Evolutionary conservation across 164 flowering plant genomes (phyloP).

Genomic region (Chimonanthus praecox): DNA sequence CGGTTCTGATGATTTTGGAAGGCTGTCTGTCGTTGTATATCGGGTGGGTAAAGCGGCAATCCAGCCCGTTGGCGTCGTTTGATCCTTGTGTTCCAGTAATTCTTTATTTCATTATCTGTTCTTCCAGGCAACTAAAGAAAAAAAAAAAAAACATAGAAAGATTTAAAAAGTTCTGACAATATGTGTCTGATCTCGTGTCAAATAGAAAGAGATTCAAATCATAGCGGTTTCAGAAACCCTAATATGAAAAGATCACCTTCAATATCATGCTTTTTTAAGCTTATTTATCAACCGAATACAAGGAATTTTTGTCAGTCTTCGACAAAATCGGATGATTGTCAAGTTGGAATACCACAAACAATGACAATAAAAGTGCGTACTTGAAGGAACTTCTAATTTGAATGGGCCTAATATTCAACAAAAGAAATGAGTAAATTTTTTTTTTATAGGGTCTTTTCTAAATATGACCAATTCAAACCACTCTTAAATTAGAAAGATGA

Average conservation of each 20-base stretch:
- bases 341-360: too few species aligned
- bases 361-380: too few species aligned
- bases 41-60: constrained; percentile 47
- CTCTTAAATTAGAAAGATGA: neutral
- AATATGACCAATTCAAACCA: neutral
- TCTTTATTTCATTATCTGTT: constrained; percentile 64
- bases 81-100: constrained; percentile 70
- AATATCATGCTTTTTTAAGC: neutral
- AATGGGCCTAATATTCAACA: too few species aligned
- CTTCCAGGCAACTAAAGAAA: constrained; percentile 49
- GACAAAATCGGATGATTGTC: too few species aligned
- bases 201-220: neutral
- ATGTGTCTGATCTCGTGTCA: too few species aligned
- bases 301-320: too few species aligned
- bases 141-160: neutral
- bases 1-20: constrained; percentile 9
- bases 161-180: neutral
- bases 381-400: too few species aligned
- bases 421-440: too few species aligned
- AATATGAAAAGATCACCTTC: neutral
- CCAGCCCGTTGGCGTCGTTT: constrained; percentile 49
- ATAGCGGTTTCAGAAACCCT: neutral
- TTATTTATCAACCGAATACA: neutral
- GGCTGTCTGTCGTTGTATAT: constrained; percentile 23
- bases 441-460: too few species aligned